phyloP scores from a whole-genome alignment of 257 asterid species.

The Penstemon davidsonii region DNA sequence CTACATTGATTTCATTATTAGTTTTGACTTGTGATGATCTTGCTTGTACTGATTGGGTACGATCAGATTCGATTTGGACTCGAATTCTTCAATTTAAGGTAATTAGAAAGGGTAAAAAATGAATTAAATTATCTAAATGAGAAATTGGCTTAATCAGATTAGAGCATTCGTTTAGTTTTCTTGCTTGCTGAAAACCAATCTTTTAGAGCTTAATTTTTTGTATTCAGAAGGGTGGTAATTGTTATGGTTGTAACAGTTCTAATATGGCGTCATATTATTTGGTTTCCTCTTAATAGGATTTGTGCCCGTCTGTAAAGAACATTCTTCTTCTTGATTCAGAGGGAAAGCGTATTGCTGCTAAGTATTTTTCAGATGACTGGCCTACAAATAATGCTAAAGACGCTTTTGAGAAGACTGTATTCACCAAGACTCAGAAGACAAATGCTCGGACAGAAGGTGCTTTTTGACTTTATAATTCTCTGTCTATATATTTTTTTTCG shows the following conservation, averaged over 20 bases:
- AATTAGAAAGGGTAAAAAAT: too few species aligned
- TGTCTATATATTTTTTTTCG: neutral
- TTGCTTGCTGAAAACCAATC: neutral
- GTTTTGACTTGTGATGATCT: too few species aligned
- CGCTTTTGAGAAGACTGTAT: conserved; percentile 70
- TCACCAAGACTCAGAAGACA: conserved; percentile 73
- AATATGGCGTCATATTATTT: neutral
- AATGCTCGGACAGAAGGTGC: conserved; percentile 83
- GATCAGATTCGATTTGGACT: too few species aligned
- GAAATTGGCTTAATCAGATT: too few species aligned
- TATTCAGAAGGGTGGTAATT: neutral
- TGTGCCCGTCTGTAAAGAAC: conserved; percentile 66
- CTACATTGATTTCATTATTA: too few species aligned
- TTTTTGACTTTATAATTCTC: conserved; percentile 4
- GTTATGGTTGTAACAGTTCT: neutral
- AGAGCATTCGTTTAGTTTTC: neutral
- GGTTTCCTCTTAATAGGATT: conserved; percentile 44
- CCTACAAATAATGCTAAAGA: conserved; percentile 65
- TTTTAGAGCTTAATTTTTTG: neutral
- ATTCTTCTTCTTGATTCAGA: conserved; percentile 80
- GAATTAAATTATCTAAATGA: too few species aligned
- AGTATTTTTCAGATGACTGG: conserved; percentile 83
- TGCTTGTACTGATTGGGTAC: too few species aligned
- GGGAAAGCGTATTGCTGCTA: conserved; percentile 75
- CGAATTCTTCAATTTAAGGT: too few species aligned